phyloP scores from a whole-genome alignment of 768 basidiomycete species.

The Leccinum fibrillosum region DNA sequence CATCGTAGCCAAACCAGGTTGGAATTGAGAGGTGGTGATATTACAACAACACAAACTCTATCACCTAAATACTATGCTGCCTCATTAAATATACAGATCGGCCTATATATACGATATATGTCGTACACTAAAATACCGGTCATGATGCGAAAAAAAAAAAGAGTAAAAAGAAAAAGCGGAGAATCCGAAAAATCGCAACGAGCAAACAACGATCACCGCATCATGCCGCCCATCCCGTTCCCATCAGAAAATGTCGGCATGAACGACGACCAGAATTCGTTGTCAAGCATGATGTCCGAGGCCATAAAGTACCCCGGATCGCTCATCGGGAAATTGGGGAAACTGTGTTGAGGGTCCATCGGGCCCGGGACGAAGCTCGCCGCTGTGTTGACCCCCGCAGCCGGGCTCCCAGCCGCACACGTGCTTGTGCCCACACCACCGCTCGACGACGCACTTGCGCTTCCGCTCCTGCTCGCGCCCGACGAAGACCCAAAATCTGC shows the following conservation, averaged over 20 bases:
- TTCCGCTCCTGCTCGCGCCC: slow-evolving; percentile 13
- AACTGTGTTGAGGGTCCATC: slow-evolving; percentile 20
- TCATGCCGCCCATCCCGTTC: slow-evolving; percentile 8
- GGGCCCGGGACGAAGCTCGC: neutral
- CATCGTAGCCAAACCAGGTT: neutral
- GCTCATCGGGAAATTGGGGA: slow-evolving; percentile 21
- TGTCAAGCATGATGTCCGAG: slow-evolving; percentile 41
- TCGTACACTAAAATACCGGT: neutral
- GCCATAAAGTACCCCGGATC: slow-evolving; percentile 32
- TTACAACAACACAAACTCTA: slow-evolving; percentile 4
- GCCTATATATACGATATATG: slow-evolving; percentile 1
- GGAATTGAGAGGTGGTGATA: neutral
- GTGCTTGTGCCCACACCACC: slow-evolving; percentile 16
- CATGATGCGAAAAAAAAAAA: neutral
- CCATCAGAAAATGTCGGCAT: slow-evolving; percentile 33
- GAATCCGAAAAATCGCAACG: neutral
- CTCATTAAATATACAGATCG: slow-evolving; percentile 2
- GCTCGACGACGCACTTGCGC: slow-evolving; percentile 8
- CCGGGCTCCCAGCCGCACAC: slow-evolving; percentile 11
- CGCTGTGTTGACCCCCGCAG: neutral
- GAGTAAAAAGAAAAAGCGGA: neutral
- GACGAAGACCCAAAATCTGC: slow-evolving; percentile 16
- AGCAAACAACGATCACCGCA: slow-evolving; percentile 1
- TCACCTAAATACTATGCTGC: slow-evolving; percentile 2
- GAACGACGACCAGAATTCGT: slow-evolving; percentile 43